Percentiles rank a stretch among this genome's conserved stretches.
These are phyloP conservation scores for Scytalidium sp. DNA, from an alignment of 2,329 filamentous ascomycete genomes.

Conservation along the genomic window DNA sequence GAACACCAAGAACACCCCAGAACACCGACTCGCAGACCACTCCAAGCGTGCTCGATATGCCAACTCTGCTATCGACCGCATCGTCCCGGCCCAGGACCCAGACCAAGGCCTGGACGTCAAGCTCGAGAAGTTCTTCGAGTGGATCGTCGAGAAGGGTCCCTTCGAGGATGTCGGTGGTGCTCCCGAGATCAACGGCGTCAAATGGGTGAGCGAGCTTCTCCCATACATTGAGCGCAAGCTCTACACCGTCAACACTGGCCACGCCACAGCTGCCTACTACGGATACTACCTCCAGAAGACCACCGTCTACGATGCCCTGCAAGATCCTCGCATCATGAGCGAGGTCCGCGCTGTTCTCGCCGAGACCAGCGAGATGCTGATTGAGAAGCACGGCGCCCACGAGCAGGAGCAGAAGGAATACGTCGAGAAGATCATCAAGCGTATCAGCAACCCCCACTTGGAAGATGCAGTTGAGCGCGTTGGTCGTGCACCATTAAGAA, in stretches of 20 bases:
- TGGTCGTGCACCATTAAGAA: slow-evolving; percentile 88
- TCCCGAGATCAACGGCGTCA: slow-evolving; percentile 80
- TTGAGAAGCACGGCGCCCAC: slow-evolving; percentile 79
- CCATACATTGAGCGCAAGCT: slow-evolving; percentile 99
- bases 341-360: slow-evolving; percentile 77
- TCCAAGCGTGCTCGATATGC: slow-evolving; percentile 80
- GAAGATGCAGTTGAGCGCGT: slow-evolving; percentile 95
- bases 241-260: slow-evolving; percentile 98
- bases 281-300: slow-evolving; percentile 82
- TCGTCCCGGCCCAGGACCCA: slow-evolving; percentile 85
- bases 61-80: slow-evolving; percentile 98
- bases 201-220: slow-evolving; percentile 87
- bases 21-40: slow-evolving; percentile 65
- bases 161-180: slow-evolving; percentile 65
- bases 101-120: slow-evolving; percentile 83
- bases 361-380: slow-evolving; percentile 85
- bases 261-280: slow-evolving; percentile 94
- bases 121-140: slow-evolving; percentile 98
- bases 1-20: slow-evolving; percentile 66
- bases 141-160: slow-evolving; percentile 88
- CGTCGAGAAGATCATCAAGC: slow-evolving; percentile 85
- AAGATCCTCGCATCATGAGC: slow-evolving; percentile 73
- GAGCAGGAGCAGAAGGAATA: slow-evolving; percentile 77
- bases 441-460: slow-evolving; percentile 90
- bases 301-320: slow-evolving; percentile 86